Evolutionary conservation across 495 filamentous ascomycete species (phyloP).

Genomic region (Pyrenula massariospora): DNA sequence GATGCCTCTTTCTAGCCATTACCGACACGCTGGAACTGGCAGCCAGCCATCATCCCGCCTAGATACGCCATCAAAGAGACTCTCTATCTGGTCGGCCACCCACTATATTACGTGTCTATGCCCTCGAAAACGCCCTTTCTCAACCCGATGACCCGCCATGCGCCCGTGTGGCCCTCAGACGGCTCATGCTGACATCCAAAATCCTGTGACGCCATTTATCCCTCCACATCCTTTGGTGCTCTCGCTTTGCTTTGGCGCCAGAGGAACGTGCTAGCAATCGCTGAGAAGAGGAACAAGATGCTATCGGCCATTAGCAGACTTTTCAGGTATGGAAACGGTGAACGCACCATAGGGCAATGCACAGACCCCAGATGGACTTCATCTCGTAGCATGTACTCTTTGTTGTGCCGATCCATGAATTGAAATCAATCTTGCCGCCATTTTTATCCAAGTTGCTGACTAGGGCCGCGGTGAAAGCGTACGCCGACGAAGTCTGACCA

Average conservation of each 20-base stretch:
- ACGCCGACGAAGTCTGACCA: conserved; percentile 23
- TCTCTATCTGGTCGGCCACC: not conserved
- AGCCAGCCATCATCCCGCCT: no score
- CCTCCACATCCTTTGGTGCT: conserved; percentile 22
- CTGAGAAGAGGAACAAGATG: conserved; percentile 60
- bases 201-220: conserved; percentile 2
- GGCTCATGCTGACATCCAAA: no score
- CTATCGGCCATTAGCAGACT: conserved; percentile 14
- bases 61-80: not conserved
- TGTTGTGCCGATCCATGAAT: conserved; percentile 49
- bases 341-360: conserved; percentile 64
- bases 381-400: conserved; percentile 70
- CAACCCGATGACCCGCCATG: no score
- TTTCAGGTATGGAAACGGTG: not conserved
- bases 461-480: conserved; percentile 32
- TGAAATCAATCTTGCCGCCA: conserved; percentile 39
- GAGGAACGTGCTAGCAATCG: conserved; percentile 42
- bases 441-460: conserved; percentile 24
- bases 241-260: conserved; percentile 42
- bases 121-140: no score
- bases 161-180: no score
- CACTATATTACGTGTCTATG: no score
- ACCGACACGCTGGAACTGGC: not conserved
- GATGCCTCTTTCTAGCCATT: not conserved
- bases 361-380: conserved; percentile 82